These are phyloP conservation scores for Rhynchosporium graminicola DNA, from an alignment of 2,329 filamentous ascomycete species.

Conservation along the genomic window DNA sequence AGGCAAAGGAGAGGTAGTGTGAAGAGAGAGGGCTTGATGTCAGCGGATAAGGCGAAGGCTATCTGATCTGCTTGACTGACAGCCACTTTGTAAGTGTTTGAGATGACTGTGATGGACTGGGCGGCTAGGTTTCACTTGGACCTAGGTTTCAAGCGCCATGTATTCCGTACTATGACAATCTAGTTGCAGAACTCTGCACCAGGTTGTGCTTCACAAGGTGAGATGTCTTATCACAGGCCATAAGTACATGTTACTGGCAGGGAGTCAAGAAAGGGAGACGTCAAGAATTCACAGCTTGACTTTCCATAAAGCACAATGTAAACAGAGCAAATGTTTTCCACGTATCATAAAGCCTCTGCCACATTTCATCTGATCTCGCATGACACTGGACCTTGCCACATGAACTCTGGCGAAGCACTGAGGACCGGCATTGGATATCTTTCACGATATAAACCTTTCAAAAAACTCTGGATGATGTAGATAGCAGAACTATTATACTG, in stretches of 20 bases:
- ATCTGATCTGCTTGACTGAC: slow-evolving; percentile 12
- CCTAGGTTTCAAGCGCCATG: slow-evolving; percentile 1
- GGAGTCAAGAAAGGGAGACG: too few species aligned
- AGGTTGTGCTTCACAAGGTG: too few species aligned
- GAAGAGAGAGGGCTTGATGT: slow-evolving; percentile 21
- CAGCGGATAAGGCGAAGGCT: slow-evolving; percentile 20
- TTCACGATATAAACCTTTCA: too few species aligned
- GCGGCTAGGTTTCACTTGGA: not conserved
- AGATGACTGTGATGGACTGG: not conserved
- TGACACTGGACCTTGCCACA: not conserved
- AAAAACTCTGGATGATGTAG: too few species aligned
- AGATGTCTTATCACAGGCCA: too few species aligned
- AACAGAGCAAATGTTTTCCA: not conserved
- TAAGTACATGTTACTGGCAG: too few species aligned
- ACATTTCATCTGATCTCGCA: not conserved
- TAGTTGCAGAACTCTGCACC: too few species aligned
- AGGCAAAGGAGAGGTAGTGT: slow-evolving; percentile 32
- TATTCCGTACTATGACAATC: too few species aligned
- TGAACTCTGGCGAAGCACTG: not conserved
- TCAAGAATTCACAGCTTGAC: too few species aligned
- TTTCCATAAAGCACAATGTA: not conserved
- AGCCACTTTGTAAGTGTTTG: not conserved
- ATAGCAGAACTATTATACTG: too few species aligned
- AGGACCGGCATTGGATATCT: too few species aligned
- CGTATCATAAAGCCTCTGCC: not conserved